Evolutionary conservation across 2,329 filamentous ascomycete genomes (phyloP), one percentile per base, ranked within the genome.

Genomic region (Cladosporium sp.): DNA sequence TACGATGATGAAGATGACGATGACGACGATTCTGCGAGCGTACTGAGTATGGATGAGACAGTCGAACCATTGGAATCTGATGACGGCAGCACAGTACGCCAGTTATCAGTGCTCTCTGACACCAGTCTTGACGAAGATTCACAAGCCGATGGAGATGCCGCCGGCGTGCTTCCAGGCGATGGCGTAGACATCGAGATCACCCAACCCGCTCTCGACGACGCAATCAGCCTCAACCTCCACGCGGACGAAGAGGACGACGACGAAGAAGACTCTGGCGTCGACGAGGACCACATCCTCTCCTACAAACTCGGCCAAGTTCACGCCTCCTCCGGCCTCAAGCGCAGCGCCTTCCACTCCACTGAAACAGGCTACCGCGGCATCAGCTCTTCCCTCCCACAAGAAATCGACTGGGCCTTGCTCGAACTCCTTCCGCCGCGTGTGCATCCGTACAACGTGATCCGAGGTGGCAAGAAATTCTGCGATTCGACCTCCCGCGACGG

Each of bases 351-450:
- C 17, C 62, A 67, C 38, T 63, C 64, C 12, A 67, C 67, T 34
- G 65, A 71, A 64, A 65, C 62, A 36, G 68, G 70, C 45, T 72
- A 69, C 61, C 65, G 66, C 47, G 89, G 70, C 82, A 79, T 54
- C 82, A 87, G 54, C 28, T 64, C 60, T 81, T 88, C 61, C 86
- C 88, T 4, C 77, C 95, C 22, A 5, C 93, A 97, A 71, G 93
- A 97, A 73, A 92, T 97, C 45, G 93, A 97, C 73, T 97, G 93
- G 93, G 92, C 92, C 0, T 78, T 97, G 2, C 92, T 97, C 66
- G 85, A 89, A 65, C 90, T 97, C 63, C 79, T 88, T 11, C 80
- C 87, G 3, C 82, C 87, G 11, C 85, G 93, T 1, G 77, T 87
- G 14, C 89, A 93, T 3, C 78, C 82, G 0, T 82, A 84, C 60